Evolutionary conservation across 2,329 filamentous ascomycete species (phyloP), one percentile per base, ranked within the genome.

Genomic region (Pestalotiopsis sp.): DNA sequence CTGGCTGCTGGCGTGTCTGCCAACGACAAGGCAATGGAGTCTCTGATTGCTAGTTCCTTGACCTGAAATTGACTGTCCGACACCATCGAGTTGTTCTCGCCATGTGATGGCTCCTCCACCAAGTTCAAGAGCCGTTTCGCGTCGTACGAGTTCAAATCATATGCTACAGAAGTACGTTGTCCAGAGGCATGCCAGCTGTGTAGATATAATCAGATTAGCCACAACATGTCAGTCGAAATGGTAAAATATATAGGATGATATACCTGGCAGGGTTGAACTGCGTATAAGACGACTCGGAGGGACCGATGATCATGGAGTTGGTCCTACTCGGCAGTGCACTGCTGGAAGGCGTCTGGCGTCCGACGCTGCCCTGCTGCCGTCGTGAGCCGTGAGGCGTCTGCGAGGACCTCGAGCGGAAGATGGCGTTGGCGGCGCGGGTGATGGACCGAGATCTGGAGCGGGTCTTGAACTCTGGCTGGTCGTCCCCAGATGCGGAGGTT

Each of bases 91-190:
- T 73, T 75, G 27, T 79, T 74, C 66, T 82, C 80, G 36, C 78
- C 70, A 5, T 36, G 31, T 36, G 72, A 67, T 4, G 77, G 72
- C 17, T 80, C 78, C 69, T 82, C 81, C 17, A 76, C 76, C 38
- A 83, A 73, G 65, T 82, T 82, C 52, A 84, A 73, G 9, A 85
- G 72, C 6, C 82, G 80, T 70, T 82, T 80, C n/a, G 82, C 80
- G 72, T 83, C 82, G 73, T 85, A 85, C 31, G 83, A 83, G 36
- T 76, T 76, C 64, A 81, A 69, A 68, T 85, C 80, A 74, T 84
- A 83, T 68, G 81, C 82, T 72, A 80, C 80, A 4, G 82, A 84
- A 4, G 78, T 74, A 61, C 79, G 81, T 52, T 78, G 77, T 27
- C 74, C 73, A 41, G 77, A 75, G 56, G 74, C 67, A 27, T 78